phyloP scores from a whole-genome alignment of 2,329 filamentous ascomycete species.

The Phyllosticta capitalensis region DNA sequence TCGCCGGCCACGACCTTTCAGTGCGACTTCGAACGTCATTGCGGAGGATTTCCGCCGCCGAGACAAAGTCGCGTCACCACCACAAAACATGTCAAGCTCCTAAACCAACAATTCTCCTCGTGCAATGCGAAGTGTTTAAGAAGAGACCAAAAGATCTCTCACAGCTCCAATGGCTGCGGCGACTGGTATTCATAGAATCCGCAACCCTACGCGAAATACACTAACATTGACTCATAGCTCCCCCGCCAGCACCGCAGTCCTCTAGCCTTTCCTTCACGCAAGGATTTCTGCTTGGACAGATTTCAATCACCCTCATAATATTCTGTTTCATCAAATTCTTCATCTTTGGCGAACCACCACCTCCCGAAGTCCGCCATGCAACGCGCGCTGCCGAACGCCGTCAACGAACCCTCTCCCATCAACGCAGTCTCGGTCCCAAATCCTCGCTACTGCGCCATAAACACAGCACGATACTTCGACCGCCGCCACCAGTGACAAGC shows the following conservation, averaged over 20 bases:
- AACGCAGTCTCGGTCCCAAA: slow-evolving; percentile 13
- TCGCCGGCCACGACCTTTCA: not conserved
- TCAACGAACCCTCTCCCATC: slow-evolving; percentile 63
- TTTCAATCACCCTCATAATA: slow-evolving; percentile 83
- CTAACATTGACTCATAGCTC: not conserved
- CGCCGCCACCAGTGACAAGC: slow-evolving; percentile 72
- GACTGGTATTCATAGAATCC: not conserved
- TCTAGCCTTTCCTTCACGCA: slow-evolving; percentile 79
- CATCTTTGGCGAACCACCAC: slow-evolving; percentile 92
- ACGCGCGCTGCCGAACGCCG: slow-evolving; percentile 65
- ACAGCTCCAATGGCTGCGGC: not conserved
- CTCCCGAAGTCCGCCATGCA: slow-evolving; percentile 68
- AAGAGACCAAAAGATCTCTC: not conserved
- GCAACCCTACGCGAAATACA: not conserved
- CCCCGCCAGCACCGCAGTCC: slow-evolving; percentile 12
- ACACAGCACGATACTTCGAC: slow-evolving; percentile 33
- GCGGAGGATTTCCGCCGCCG: slow-evolving; percentile 7
- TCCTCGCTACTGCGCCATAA: slow-evolving; percentile 25
- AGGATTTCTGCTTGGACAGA: slow-evolving; percentile 83
- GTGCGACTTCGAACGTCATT: slow-evolving; percentile 1
- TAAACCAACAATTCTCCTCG: not conserved
- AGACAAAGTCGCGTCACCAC: slow-evolving; percentile 2
- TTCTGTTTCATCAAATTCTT: slow-evolving; percentile 99
- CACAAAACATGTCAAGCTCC: not conserved
- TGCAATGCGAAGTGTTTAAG: not conserved